These are phyloP conservation scores for Nicotiana attenuata DNA, from an alignment of 257 asterid species.

Conservation along the genomic window DNA sequence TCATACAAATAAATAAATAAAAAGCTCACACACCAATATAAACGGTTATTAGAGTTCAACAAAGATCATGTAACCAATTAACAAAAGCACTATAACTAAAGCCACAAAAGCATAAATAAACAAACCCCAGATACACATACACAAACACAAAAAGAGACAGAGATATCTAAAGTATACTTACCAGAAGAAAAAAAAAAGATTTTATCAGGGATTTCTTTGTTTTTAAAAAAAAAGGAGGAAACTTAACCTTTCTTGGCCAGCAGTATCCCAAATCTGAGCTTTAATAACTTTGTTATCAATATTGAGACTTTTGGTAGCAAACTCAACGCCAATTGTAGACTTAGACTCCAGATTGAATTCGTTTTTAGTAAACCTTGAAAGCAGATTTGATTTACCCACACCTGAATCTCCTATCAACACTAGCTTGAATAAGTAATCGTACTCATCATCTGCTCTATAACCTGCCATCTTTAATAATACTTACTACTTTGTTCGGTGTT, in stretches of 20 bases:
- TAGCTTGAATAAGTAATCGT: slow-evolving; percentile 55
- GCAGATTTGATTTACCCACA: slow-evolving; percentile 63
- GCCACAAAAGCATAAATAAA: not conserved
- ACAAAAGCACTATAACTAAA: not conserved
- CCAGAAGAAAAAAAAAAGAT: too few relatives aligned
- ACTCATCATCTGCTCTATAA: slow-evolving; percentile 55
- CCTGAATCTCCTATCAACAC: slow-evolving; percentile 74
- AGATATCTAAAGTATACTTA: not conserved
- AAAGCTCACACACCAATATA: not conserved
- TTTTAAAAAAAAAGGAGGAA: not conserved
- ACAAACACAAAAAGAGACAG: not conserved
- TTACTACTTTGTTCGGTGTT: not conserved
- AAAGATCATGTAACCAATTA: not conserved
- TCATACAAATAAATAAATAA: not conserved
- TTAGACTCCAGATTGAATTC: slow-evolving; percentile 64
- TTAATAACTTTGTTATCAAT: slow-evolving; percentile 55
- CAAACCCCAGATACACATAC: not conserved
- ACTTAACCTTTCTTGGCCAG: slow-evolving; percentile 66
- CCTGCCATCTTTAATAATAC: slow-evolving; percentile 30
- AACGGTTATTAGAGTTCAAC: not conserved
- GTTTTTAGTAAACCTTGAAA: slow-evolving; percentile 63
- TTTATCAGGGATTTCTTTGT: not conserved
- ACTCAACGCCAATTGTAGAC: slow-evolving; percentile 65
- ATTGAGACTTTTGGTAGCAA: slow-evolving; percentile 50
- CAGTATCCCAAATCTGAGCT: slow-evolving; percentile 84